Conservation (phyloP, 805 yeast species). For the Nakazawaea molendinolei region DNA sequence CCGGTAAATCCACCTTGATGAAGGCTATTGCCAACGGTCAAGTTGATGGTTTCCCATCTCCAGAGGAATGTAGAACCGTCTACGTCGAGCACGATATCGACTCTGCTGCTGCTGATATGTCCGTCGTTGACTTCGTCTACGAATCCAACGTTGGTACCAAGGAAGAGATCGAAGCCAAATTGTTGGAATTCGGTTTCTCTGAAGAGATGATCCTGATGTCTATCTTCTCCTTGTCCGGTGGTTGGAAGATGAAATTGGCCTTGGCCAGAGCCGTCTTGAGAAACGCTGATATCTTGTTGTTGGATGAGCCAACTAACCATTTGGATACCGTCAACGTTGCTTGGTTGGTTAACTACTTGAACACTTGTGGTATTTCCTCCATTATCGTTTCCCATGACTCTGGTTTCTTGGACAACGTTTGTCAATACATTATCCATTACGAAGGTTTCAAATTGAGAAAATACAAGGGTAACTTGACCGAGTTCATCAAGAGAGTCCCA, state of each 20-base stretch:
- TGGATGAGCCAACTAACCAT: slow-evolving; percentile 99
- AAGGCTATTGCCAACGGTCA: slow-evolving; percentile 96
- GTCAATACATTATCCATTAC: slow-evolving; percentile 98
- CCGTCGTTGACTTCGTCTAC: slow-evolving; percentile 87
- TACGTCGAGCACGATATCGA: slow-evolving; percentile 99
- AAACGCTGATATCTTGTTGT: slow-evolving; percentile 95
- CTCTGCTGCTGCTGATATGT: slow-evolving; percentile 94
- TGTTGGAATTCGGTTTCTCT: slow-evolving; percentile 87
- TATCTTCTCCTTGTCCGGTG: slow-evolving; percentile 96
- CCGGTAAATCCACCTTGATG: slow-evolving; percentile 99
- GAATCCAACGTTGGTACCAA: slow-evolving; percentile 75
- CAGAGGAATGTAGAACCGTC: slow-evolving; percentile 98
- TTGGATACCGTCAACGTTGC: slow-evolving; percentile 99
- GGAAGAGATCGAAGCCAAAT: slow-evolving; percentile 67
- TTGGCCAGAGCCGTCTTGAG: slow-evolving; percentile 98
- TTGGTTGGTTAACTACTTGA: slow-evolving; percentile 99
- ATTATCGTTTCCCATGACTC: slow-evolving; percentile 99
- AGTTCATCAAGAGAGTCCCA: slow-evolving; percentile 98
- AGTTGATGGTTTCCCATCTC: slow-evolving; percentile 99
- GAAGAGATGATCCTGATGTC: slow-evolving; percentile 93
- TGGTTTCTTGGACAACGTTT: slow-evolving; percentile 96
- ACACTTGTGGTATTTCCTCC: slow-evolving; percentile 97
- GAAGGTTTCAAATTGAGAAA: slow-evolving; percentile 99
- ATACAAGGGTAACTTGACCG: slow-evolving; percentile 99
- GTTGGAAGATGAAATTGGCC: slow-evolving; percentile 99